phyloP scores from a whole-genome alignment of 352 stramenopile species.

The Pythium plurisporium region DNA sequence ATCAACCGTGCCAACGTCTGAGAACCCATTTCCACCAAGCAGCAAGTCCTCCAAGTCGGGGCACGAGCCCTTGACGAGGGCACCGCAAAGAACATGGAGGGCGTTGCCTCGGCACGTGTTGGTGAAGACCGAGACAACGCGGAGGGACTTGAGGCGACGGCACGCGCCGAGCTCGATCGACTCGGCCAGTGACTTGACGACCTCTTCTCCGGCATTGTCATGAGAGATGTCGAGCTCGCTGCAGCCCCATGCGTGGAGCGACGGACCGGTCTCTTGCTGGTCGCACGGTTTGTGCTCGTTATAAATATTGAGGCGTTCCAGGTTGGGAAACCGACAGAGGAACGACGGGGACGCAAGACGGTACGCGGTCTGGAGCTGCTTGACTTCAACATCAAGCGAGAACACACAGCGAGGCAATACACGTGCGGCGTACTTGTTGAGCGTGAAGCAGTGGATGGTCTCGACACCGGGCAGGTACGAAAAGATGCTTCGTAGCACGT shows the following conservation, averaged over 20 bases:
- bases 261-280: conserved; percentile 40
- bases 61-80: conserved; percentile 63
- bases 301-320: conserved; percentile 51
- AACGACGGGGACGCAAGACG: conserved; percentile 30
- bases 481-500: conserved; percentile 64
- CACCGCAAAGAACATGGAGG: conserved; percentile 55
- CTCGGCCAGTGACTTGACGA: conserved; percentile 61
- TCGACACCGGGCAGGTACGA: conserved; percentile 60
- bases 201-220: conserved; percentile 63
- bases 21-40: conserved; percentile 72
- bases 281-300: conserved; percentile 59
- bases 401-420: conserved; percentile 59
- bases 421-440: conserved; percentile 63
- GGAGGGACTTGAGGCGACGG: conserved; percentile 46
- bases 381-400: conserved; percentile 48
- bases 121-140: conserved; percentile 72
- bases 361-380: conserved; percentile 45
- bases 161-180: conserved; percentile 61
- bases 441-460: conserved; percentile 47
- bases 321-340: conserved; percentile 52
- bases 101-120: conserved; percentile 75
- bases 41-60: conserved; percentile 61
- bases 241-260: conserved; percentile 74
- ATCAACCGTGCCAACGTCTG: conserved; percentile 67
- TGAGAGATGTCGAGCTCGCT: conserved; percentile 75